These are phyloP conservation scores for Metschnikowia bowlesiae DNA, from an alignment of 805 yeast species.

Conservation along the genomic window DNA sequence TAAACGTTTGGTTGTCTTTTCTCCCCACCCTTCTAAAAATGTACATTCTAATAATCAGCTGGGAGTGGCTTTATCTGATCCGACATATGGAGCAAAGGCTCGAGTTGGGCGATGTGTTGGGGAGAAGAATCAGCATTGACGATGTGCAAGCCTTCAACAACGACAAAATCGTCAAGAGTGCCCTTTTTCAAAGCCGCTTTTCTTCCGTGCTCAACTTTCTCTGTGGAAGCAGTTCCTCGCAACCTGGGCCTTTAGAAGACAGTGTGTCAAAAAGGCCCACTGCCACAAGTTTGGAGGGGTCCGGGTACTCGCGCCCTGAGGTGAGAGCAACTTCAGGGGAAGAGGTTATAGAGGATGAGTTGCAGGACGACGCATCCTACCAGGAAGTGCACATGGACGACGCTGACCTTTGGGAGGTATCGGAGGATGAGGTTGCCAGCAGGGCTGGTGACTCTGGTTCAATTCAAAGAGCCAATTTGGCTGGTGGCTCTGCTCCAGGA, in stretches of 20 bases:
- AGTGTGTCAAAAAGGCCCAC: background rate
- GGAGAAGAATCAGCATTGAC: slow-evolving; percentile 51
- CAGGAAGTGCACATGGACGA: background rate
- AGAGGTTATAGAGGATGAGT: background rate
- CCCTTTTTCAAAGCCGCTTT: slow-evolving; percentile 29
- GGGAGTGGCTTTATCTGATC: slow-evolving; percentile 65
- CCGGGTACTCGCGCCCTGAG: background rate
- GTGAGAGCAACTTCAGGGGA: background rate
- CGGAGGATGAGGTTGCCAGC: slow-evolving; percentile 2
- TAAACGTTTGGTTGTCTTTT: slow-evolving; percentile 48
- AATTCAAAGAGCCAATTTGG: background rate
- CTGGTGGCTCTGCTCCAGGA: too few relatives aligned
- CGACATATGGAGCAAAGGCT: slow-evolving; percentile 44
- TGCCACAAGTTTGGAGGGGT: too few relatives aligned
- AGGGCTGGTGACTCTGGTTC: background rate
- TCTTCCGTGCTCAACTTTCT: slow-evolving; percentile 16
- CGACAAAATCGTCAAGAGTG: slow-evolving; percentile 23
- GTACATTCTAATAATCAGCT: slow-evolving; percentile 48
- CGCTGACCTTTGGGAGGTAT: background rate
- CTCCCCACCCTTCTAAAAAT: slow-evolving; percentile 43
- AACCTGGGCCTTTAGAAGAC: background rate
- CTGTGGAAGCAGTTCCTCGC: background rate
- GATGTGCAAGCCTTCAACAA: slow-evolving; percentile 25
- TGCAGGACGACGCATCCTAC: background rate
- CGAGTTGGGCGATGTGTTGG: slow-evolving; percentile 58